phyloP scores from a whole-genome alignment of 2,329 filamentous ascomycete genomes.

The Cercospora sesami region DNA sequence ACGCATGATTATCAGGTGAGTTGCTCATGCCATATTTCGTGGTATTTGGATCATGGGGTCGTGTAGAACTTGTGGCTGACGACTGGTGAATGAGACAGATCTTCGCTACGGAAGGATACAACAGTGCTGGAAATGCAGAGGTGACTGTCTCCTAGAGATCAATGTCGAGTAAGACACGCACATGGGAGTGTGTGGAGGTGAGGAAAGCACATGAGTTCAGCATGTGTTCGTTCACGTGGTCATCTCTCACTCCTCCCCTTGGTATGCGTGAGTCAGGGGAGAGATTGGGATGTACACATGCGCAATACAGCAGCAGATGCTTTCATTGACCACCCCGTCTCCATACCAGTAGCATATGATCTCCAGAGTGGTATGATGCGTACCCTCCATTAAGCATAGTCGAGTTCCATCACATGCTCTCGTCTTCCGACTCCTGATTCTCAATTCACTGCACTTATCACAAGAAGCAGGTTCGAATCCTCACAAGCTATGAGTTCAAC shows the following conservation, averaged over 20 bases:
- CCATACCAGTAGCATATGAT: not conserved
- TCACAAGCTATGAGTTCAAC: not conserved
- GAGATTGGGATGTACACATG: not conserved
- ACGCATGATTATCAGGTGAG: slow-evolving; percentile 19
- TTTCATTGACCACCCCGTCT: too few species aligned
- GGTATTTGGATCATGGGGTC: not conserved
- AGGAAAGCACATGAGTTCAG: not conserved
- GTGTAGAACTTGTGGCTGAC: not conserved
- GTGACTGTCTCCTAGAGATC: slow-evolving; percentile 15
- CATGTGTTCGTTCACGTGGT: not conserved
- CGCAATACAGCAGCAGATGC: not conserved
- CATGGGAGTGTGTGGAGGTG: not conserved
- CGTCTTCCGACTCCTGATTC: not conserved
- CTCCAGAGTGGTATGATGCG: not conserved
- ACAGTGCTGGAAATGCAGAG: slow-evolving; percentile 15
- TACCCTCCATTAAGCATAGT: not conserved
- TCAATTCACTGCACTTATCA: not conserved
- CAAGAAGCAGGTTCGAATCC: not conserved
- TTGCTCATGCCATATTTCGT: not conserved
- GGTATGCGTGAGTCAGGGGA: not conserved
- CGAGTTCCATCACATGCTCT: not conserved
- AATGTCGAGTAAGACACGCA: not conserved
- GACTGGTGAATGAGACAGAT: slow-evolving; percentile 1
- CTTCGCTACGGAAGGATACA: slow-evolving; percentile 20
- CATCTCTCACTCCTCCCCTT: not conserved